Evolutionary conservation across 805 yeast species (phyloP), one percentile per base, ranked within the genome.

Genomic region (Isabelozyma gotoi): DNA sequence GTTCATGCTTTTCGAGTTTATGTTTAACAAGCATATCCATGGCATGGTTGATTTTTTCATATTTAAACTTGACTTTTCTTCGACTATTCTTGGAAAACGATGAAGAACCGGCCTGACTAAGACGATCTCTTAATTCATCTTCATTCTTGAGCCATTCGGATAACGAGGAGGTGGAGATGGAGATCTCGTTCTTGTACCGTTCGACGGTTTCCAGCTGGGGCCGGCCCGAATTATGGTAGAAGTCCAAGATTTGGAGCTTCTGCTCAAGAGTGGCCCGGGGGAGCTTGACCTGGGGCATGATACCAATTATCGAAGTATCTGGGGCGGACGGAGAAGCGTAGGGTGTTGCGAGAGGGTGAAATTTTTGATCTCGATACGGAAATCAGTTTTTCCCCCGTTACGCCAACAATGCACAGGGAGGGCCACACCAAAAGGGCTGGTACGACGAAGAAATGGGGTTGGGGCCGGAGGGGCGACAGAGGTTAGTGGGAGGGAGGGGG

Each of bases 121-220:
- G 71, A 39, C 82, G 58, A 38, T 62, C 63, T n/a, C 83, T 55
- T 34, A 80, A 58, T 17, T 78, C 78, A 3, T 51, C 60, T 55
- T 81, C 85, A 45, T 72, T 65, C 56, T 78, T 80, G 33, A 81
- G 55, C 86, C 86, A 81, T 52, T 80, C 85, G 51, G 80, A 73
- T 49, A 81, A 74, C 12, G 81, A 73, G 19, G 82, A 77, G 1
- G 84, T 78, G n/a, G 82, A 76, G 10, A 81, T 79, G 12, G 83
- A 70, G 39, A 76, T 71, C 47, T 67, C 68, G 41, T 74, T 66
- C 47, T 71, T 73, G 59, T 74, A 80, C 38, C 68, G 60, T 36
- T 79, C 79, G 16, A 81, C 85, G 0, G 81, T 76, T 48, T 76
- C 81, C 63, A 75, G 76, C 58, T 81, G 85, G 11, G 84, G 79